Evolutionary conservation across 2,329 filamentous ascomycete genomes (phyloP), one percentile per base, ranked within the genome.

Genomic region (Exophiala calicioides): DNA sequence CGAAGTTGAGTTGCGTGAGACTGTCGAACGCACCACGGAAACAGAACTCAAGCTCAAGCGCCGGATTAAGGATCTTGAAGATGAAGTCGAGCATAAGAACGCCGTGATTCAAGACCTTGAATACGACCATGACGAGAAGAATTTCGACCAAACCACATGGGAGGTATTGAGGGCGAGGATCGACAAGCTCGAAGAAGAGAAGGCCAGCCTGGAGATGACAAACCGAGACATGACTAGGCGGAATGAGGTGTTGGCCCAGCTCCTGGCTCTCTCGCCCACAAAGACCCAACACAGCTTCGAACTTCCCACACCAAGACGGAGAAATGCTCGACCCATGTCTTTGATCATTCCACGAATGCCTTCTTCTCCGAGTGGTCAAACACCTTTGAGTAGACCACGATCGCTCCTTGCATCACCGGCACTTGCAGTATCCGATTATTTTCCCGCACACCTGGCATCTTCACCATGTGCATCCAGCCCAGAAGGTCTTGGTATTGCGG

Each of bases 241-340:
- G 29, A 62, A 67, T 20, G 65, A 68, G 52, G 64, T 67, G 12
- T 55, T 68, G 51, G 65, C 65, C 3, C 60, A 62, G 21, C 54
- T 68, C 9, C 62, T 68, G 16, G 65, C 63, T n/a, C 58, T 66
- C 36, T 66, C 65, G 3, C 65, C 65, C 15, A 56, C 58, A 1
- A 61, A 58, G 27, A 20, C 44, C 5, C 54, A 58, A 5, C 33
- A 39, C 32, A 27, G 30, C 29, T 38, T 59, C 33, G 36, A 62
- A 35, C 37, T 58, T 45, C 43, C 44, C 19, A 53, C 58, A 35
- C 54, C 59, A 2, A 49, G 46, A 12, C 44, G 55, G 18, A 52
- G 55, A 16, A 54, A 42, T 37, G 55, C 56, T 23, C 58, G 62
- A 16, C 62, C 61, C 6, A 61, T 52, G 47, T 65, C 62, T 9